A percentile compares a stretch with the other conserved stretches of the same genome.
These are phyloP conservation scores for Setomelanomma holmii DNA, from an alignment of 2,329 filamentous ascomycete genomes.

Conservation along the genomic window DNA sequence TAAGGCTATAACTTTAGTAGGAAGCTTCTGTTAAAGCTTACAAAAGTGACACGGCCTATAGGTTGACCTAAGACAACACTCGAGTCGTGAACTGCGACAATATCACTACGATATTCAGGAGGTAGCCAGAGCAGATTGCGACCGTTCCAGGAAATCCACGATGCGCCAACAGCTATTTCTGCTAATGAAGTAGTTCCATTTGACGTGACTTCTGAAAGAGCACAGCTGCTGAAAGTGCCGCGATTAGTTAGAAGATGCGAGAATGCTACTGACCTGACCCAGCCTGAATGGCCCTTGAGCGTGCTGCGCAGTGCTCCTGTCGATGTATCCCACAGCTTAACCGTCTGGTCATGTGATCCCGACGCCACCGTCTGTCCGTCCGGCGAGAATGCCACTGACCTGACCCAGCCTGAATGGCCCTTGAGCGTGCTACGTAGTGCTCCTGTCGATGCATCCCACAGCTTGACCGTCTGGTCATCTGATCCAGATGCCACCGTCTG, in stretches of 20 bases:
- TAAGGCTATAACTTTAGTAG: too few species aligned
- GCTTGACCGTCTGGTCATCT: background rate
- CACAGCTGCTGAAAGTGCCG: conserved; percentile 1
- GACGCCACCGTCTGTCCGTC: conserved; percentile 1
- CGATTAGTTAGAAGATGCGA: conserved; percentile 7
- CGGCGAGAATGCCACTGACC: conserved; percentile 4
- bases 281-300: background rate
- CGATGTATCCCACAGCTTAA: background rate
- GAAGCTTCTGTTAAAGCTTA: background rate
- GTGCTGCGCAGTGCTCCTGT: background rate
- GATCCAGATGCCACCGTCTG: background rate
- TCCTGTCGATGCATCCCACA: background rate
- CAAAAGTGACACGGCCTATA: background rate
- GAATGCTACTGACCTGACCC: background rate
- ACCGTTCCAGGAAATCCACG: too few species aligned
- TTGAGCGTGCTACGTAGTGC: background rate
- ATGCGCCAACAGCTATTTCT: too few species aligned
- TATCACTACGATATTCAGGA: conserved; percentile 4
- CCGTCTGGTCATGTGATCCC: background rate
- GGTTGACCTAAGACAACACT: conserved; percentile 5
- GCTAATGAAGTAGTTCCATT: too few species aligned
- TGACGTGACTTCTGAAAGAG: too few species aligned
- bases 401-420: background rate
- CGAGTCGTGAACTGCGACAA: background rate
- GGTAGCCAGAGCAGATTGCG: background rate